These are phyloP conservation scores for Takakia lepidozioides DNA, from an alignment of 225 moss, liverwort and hornwort species.

Conservation along the genomic window DNA sequence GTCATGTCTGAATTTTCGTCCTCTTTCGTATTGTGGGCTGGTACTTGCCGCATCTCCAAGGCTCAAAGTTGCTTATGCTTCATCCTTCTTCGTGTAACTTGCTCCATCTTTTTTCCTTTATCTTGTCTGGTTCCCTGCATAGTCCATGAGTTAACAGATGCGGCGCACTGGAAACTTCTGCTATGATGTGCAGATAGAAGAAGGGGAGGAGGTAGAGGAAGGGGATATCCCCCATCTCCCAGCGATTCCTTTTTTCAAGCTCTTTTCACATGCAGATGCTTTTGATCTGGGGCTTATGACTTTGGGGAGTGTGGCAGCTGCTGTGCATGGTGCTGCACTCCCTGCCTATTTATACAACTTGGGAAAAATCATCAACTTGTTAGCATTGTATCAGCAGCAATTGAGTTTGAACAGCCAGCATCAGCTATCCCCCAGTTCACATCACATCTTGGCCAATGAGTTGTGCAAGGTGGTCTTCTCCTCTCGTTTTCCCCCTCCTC, in stretches of 20 bases:
- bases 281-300: conserved; percentile 91
- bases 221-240: conserved; percentile 65
- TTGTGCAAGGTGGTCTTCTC: conserved; percentile 67
- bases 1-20: no score
- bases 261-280: conserved; percentile 78
- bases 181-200: conserved; percentile 46
- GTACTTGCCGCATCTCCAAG: no score
- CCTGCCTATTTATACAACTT: conserved; percentile 70
- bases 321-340: conserved; percentile 81
- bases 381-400: conserved; percentile 59
- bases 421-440: conserved; percentile 21
- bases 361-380: conserved; percentile 76
- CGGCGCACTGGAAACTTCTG: no score
- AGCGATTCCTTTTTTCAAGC: conserved; percentile 88
- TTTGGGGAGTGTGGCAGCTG: conserved; percentile 71
- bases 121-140: no score
- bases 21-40: no score
- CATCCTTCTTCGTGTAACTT: no score
- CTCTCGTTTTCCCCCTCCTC: conserved; percentile 3
- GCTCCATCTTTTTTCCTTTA: no score
- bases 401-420: conserved; percentile 8
- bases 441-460: conserved; percentile 31
- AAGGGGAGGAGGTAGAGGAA: conserved; percentile 55
- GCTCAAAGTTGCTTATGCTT: no score
- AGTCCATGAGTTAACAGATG: no score